A percentile compares a stretch with the other conserved stretches of the same genome.
phyloP scores from a whole-genome alignment of 805 yeast species.

The Candida sonorensis region DNA sequence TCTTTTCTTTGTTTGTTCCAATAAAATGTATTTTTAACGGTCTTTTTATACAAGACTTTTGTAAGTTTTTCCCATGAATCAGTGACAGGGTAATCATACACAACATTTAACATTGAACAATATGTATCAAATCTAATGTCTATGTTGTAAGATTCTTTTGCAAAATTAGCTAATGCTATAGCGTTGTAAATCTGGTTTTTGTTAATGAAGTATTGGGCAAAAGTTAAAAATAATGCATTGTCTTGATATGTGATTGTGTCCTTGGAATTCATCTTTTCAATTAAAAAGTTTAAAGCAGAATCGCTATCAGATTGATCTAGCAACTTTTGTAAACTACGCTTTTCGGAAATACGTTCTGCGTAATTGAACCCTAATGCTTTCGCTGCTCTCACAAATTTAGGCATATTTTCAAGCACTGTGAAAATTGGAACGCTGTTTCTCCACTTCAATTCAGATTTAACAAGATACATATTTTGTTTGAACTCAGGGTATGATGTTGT shows the following conservation, averaged over 20 bases:
- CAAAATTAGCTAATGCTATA: not conserved
- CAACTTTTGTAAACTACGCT: too few species aligned
- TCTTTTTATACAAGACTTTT: not conserved
- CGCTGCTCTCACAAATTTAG: not conserved
- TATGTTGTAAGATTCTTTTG: not conserved
- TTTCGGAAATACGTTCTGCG: not conserved
- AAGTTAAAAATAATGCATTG: too few species aligned
- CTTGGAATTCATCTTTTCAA: too few species aligned
- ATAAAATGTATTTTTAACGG: not conserved
- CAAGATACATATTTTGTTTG: not conserved
- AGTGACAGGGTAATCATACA: not conserved
- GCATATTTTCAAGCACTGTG: not conserved
- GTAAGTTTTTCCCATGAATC: slow-evolving; percentile 1
- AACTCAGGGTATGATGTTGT: too few species aligned
- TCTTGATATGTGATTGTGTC: too few species aligned
- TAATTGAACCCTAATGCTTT: not conserved
- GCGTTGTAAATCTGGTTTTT: not conserved
- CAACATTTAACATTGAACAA: not conserved
- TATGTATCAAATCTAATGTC: not conserved
- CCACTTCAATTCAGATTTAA: not conserved
- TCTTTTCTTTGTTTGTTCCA: not conserved
- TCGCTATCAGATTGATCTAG: too few species aligned
- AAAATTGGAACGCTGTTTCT: not conserved
- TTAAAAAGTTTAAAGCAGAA: too few species aligned
- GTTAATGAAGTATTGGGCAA: not conserved